Evolutionary conservation across 2,329 filamentous ascomycete genomes (phyloP).

Genomic region (Chaetomium sp.): DNA sequence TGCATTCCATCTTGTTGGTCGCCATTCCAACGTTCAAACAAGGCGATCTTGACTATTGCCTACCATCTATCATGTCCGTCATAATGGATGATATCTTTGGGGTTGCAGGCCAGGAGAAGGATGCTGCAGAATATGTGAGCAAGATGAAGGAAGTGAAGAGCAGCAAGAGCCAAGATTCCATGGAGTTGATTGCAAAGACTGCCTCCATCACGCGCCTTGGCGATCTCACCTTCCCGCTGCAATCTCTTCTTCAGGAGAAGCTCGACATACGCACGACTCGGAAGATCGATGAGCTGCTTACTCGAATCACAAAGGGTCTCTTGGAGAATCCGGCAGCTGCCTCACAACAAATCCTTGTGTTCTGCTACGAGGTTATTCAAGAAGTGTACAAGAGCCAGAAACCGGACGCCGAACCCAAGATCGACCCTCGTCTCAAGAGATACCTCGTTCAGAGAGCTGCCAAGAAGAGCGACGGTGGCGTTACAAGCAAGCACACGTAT

Average conservation of each 20-base stretch:
- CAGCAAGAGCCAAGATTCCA: slow-evolving; percentile 96
- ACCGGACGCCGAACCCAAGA: slow-evolving; percentile 53
- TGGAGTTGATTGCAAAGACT: slow-evolving; percentile 86
- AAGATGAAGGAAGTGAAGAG: slow-evolving; percentile 98
- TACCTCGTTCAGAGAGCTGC: slow-evolving; percentile 81
- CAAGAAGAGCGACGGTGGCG: slow-evolving; percentile 71
- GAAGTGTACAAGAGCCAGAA: slow-evolving; percentile 72
- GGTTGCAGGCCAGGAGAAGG: slow-evolving; percentile 88
- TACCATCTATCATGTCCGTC: slow-evolving; percentile 74
- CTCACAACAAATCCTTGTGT: slow-evolving; percentile 81
- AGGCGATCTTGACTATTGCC: slow-evolving; percentile 87
- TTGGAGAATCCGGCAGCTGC: slow-evolving; percentile 78
- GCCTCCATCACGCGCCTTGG: slow-evolving; percentile 74
- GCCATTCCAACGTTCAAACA: slow-evolving; percentile 72
- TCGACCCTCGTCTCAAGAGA: slow-evolving; percentile 65
- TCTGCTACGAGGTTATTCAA: slow-evolving; percentile 93
- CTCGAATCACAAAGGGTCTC: slow-evolving; percentile 80
- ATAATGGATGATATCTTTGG: slow-evolving; percentile 99
- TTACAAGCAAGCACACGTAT: slow-evolving; percentile 77
- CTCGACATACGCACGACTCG: slow-evolving; percentile 79
- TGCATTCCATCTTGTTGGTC: slow-evolving; percentile 85
- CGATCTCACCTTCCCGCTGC: slow-evolving; percentile 76
- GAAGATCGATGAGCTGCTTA: slow-evolving; percentile 87
- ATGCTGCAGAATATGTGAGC: slow-evolving; percentile 91
- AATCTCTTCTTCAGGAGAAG: slow-evolving; percentile 77